A percentile compares a stretch with the other conserved stretches of the same genome.
phyloP scores from a whole-genome alignment of 2,329 filamentous ascomycete species.

The Paecilomyces sp. region DNA sequence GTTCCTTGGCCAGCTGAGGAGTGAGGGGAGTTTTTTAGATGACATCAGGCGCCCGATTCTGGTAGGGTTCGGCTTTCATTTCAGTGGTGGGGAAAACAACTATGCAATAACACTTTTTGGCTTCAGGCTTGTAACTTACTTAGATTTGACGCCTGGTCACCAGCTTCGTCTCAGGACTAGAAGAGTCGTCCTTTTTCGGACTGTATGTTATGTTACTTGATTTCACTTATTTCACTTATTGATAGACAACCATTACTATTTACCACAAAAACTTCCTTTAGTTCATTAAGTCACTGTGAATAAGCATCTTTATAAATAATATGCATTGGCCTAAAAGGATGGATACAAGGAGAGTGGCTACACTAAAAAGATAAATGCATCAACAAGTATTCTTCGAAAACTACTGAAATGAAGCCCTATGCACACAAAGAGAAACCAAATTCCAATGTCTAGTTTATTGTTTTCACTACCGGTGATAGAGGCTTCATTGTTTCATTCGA shows the following conservation, averaged over 20 bases:
- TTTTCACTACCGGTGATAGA: not conserved
- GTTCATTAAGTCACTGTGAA: not conserved
- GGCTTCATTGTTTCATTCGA: not conserved
- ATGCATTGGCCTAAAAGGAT: not conserved
- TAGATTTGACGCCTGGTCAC: constrained; percentile 1
- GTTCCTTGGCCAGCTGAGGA: not conserved
- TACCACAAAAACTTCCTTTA: not conserved
- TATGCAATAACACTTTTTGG: not conserved
- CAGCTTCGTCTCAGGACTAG: not conserved
- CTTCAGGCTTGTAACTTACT: constrained; percentile 1
- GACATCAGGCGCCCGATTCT: constrained; percentile 32
- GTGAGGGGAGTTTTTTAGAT: constrained; percentile 13
- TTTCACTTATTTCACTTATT: not conserved
- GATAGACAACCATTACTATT: not conserved
- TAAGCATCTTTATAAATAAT: not conserved
- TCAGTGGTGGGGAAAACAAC: not conserved
- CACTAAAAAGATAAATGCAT: not conserved
- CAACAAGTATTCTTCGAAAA: too few relatives aligned
- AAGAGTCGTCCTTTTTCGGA: not conserved
- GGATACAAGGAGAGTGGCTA: not conserved
- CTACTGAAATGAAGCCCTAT: not conserved
- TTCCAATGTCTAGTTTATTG: not conserved
- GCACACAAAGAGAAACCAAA: not conserved
- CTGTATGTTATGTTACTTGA: not conserved
- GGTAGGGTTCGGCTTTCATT: not conserved